Evolutionary conservation across 2,329 filamentous ascomycete species (phyloP), one percentile per base, ranked within the genome.

Genomic region (Penicillium sclerotigenum): DNA sequence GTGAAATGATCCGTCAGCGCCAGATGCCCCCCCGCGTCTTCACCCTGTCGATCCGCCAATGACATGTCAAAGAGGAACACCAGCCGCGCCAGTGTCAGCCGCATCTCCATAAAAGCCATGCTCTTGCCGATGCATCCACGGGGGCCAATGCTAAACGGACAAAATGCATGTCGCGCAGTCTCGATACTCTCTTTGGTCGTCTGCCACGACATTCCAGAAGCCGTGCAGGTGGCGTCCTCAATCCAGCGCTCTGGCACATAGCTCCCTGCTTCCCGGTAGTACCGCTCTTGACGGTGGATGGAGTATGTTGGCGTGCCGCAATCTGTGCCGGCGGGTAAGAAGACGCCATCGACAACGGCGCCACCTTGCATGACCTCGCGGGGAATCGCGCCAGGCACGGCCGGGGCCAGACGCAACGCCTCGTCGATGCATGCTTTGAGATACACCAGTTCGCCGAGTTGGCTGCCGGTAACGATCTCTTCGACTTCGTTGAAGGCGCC

Each of bases 161-260:
- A 90, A 73, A 89, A 93, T 0, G 89, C 89, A 33, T 79, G 80
- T 48, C 87, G 82, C 2, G 88, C 87, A 5, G 77, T 67, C 3
- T 75, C 72, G 50, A 73, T 67, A 1, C 83, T 81, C 1, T 79
- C 77, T 55, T 81, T 79, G 5, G 75, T 80, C 0, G 79, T 78
- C 29, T 69, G 63, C 54, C 70, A 71, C 37, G 74, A 63, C 16
- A 49, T 57, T 64, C 71, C 57, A n/a, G 54, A 68, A 71, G 79
- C 69, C 62, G 66, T 64, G 41, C 66, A 70, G 9, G 75, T 64
- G n/a, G 65, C 77, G 5, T 80, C 82, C 1, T 73, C 72, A 16
- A 88, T 75, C 87, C 87, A 89, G 24, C 87, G 81, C 75, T 89
- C 86, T 0, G 87, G 87, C 2, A 79, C 67, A 66, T 83, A 89